Conservation (phyloP, 768 basidiomycete genomes). For the Rhodosporidiobolus sp. region DNA sequence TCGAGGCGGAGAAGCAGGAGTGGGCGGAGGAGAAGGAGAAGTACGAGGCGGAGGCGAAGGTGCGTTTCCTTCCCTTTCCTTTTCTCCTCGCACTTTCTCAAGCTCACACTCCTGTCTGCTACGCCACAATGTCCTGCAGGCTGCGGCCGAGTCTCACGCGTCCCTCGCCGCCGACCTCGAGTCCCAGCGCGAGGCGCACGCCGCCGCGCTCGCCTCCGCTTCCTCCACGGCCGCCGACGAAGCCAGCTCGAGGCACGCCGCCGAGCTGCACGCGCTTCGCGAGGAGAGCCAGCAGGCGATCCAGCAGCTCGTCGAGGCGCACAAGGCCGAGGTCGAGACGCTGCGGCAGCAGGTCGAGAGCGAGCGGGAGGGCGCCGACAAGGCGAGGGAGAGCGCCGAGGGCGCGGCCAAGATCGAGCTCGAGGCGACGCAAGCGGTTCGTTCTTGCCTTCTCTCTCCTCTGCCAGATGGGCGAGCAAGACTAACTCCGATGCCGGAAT, state of each 20-base stretch:
- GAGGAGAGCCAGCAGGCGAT: conserved; percentile 63
- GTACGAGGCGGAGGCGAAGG: conserved; percentile 71
- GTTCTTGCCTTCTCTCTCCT: neutral
- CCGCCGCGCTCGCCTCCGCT: neutral
- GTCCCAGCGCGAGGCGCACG: neutral
- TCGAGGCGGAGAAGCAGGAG: neutral
- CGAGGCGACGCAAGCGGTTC: conserved; percentile 63
- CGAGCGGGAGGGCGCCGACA: conserved; percentile 52
- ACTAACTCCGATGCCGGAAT: neutral
- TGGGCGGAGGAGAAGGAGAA: conserved; percentile 23
- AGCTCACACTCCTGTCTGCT: neutral
- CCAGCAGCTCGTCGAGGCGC: conserved; percentile 65
- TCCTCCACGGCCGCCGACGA: neutral
- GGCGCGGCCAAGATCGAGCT: conserved; percentile 60
- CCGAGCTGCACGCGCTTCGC: conserved; percentile 70
- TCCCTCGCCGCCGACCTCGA: neutral
- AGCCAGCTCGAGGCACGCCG: conserved; percentile 55
- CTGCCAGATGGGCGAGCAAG: too few relatives aligned
- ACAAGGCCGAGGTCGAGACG: conserved; percentile 61
- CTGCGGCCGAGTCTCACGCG: neutral
- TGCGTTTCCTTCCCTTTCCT: conserved; percentile 45
- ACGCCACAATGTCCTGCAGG: neutral
- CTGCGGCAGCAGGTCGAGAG: conserved; percentile 56
- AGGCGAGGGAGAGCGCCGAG: conserved; percentile 56
- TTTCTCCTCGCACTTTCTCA: neutral